Evolutionary conservation across 345 rosid genomes (phyloP), one percentile per base, ranked within the genome.

Genomic region (Aethionema arabicum): DNA sequence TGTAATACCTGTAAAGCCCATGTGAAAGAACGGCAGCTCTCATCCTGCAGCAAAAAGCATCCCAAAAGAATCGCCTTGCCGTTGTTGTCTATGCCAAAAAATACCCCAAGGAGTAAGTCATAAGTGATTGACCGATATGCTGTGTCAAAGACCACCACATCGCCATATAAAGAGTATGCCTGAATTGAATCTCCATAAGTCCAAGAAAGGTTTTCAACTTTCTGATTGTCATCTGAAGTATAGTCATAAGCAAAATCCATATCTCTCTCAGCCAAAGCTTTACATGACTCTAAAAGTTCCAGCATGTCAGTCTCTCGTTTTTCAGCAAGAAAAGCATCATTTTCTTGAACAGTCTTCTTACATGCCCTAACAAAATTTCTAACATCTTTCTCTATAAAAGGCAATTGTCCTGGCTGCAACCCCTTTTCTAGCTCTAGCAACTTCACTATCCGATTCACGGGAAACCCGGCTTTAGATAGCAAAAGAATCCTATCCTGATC

Each of bases 1-100:
- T 65, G 68, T 75, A 81, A 55, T 84, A 91, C 98, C 98, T 91
- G 96, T 74, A 89, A 72, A 63, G 96, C 98, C 95, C 98, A 92
- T 36, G 83, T 29, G 32, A 86, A 87, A n/a, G 98, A 83, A 57
- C 65, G 64, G 31, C 68, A 72, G 54, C 68, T 85, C 70, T 89
- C 96, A 67, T 85, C 98, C 66, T 86, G 96, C 63, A 92, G 80
- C 78, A 92, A 77, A 41, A 70, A 84, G 75, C 91, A 92, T 27
- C 95, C 96, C 59, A 89, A 79, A 61, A 87, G 73, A 71, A 92
- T 56, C 3, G 86, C 72, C 33, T 81, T 81, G 5, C 98, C 98
- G 63, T 82, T 61, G 65, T 67, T 80, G 36, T 89, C 85, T 48
- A 87, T 89, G 2, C 95, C 96, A 59, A 89, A 82, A 80, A 90